A percentile compares a stretch with the other conserved stretches of the same genome.
Evolutionary conservation across 225 moss, liverwort and hornwort genomes (phyloP).

Genomic region (Bryoerythrophyllum caledonicum): DNA sequence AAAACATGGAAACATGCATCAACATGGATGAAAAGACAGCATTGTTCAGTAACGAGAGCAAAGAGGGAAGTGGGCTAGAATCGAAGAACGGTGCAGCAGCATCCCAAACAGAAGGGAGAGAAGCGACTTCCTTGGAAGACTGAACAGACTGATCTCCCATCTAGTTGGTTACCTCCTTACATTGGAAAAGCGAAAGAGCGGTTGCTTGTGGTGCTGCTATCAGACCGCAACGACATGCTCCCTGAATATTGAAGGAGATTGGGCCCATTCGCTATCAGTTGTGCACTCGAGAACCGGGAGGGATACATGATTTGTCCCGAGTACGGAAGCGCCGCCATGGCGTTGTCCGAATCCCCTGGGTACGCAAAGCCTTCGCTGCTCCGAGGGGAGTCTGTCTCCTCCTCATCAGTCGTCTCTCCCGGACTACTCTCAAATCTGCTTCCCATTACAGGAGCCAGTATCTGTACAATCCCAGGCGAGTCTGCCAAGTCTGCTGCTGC

Average conservation of each 20-base stretch:
- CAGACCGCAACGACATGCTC: constrained; percentile 64
- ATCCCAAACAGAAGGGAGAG: background rate
- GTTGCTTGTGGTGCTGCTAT: constrained; percentile 66
- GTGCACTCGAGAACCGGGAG: constrained; percentile 37
- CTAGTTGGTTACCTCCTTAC: constrained; percentile 61
- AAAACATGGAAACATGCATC: too few relatives aligned
- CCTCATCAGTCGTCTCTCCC: constrained; percentile 59
- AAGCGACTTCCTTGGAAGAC: background rate
- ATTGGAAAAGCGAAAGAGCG: constrained; percentile 72
- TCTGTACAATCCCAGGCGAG: constrained; percentile 40
- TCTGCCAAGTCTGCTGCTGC: constrained; percentile 16
- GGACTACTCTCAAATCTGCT: constrained; percentile 53
- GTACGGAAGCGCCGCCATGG: constrained; percentile 25
- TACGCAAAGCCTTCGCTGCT: constrained; percentile 51
- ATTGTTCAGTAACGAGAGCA: too few relatives aligned
- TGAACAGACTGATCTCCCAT: constrained; percentile 25
- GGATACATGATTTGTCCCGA: constrained; percentile 55
- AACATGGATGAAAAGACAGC: too few relatives aligned
- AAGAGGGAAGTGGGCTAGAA: too few relatives aligned
- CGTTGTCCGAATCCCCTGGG: constrained; percentile 40
- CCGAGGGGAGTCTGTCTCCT: constrained; percentile 54
- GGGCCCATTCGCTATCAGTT: constrained; percentile 40
- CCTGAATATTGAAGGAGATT: constrained; percentile 55
- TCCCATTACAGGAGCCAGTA: constrained; percentile 47
- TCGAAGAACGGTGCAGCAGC: too few relatives aligned